phyloP scores from a whole-genome alignment of 108 stramenopile species.

The Nannochloropsis oceanica region DNA sequence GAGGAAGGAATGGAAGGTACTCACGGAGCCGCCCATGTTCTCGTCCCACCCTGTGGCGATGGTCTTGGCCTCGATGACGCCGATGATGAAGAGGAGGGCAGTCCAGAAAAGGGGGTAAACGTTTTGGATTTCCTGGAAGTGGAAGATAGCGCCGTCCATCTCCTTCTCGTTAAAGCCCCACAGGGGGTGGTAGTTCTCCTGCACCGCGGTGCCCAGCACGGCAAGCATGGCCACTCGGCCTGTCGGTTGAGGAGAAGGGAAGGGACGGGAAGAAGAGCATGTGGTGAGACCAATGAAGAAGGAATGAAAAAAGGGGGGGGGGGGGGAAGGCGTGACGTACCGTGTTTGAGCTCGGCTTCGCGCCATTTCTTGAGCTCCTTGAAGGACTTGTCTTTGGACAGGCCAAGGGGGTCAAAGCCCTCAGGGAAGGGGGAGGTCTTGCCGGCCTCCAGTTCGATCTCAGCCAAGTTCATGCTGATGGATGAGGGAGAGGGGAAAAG shows the following conservation, averaged over 20 bases:
- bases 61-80: constrained; percentile 36
- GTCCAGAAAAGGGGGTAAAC: constrained; percentile 36
- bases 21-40: neutral
- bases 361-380: constrained; percentile 59
- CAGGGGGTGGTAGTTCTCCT: constrained; percentile 38
- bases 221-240: constrained; percentile 52
- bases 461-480: neutral
- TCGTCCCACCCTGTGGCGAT: neutral
- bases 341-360: constrained; percentile 59
- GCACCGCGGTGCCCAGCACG: constrained; percentile 33
- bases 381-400: constrained; percentile 54
- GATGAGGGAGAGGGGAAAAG: neutral
- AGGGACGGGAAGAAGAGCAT: neutral
- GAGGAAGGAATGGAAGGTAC: neutral
- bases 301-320: neutral
- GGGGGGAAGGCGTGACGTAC: neutral
- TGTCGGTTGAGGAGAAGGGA: neutral
- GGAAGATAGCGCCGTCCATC: constrained; percentile 47
- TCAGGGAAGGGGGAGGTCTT: neutral
- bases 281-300: neutral
- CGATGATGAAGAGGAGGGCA: constrained; percentile 47
- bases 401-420: constrained; percentile 49
- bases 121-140: constrained; percentile 52
- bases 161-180: constrained; percentile 14
- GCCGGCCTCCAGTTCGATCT: neutral